These are phyloP conservation scores for Termitomyces sp. DNA, from an alignment of 768 basidiomycete genomes.

Conservation along the genomic window DNA sequence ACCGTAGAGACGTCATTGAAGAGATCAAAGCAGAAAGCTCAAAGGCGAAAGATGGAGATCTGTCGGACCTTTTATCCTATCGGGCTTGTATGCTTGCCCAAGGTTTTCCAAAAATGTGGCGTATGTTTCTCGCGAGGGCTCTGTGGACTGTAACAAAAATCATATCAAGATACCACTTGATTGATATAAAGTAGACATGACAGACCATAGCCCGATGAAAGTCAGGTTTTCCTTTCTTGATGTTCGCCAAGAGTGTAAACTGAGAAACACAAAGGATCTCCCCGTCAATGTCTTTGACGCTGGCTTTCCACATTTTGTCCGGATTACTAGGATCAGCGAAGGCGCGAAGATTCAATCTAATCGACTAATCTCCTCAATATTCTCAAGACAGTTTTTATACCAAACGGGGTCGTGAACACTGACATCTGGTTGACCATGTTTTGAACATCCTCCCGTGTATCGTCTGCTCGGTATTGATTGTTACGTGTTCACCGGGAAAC, in stretches of 20 bases:
- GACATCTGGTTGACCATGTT: slow-evolving; percentile 82
- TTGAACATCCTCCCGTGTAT: slow-evolving; percentile 69
- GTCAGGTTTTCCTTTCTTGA: slow-evolving; percentile 86
- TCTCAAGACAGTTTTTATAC: background rate
- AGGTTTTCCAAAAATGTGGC: slow-evolving; percentile 66
- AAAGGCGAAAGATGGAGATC: slow-evolving; percentile 1
- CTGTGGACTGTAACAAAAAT: slow-evolving; percentile 44
- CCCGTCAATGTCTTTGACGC: slow-evolving; percentile 82
- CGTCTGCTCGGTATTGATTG: slow-evolving; percentile 48
- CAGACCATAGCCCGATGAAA: slow-evolving; percentile 91
- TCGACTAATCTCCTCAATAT: slow-evolving; percentile 5
- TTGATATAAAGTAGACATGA: background rate
- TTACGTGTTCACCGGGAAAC: background rate
- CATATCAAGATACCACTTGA: background rate
- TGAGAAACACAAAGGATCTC: slow-evolving; percentile 95
- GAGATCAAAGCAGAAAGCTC: background rate
- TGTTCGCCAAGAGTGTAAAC: slow-evolving; percentile 86
- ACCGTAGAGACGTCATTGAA: background rate
- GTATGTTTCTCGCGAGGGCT: slow-evolving; percentile 66
- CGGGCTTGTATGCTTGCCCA: slow-evolving; percentile 57
- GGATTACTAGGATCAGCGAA: slow-evolving; percentile 56
- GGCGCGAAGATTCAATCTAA: slow-evolving; percentile 65
- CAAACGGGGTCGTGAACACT: slow-evolving; percentile 10
- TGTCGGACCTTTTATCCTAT: slow-evolving; percentile 71
- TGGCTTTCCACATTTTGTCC: slow-evolving; percentile 79